These are phyloP conservation scores for Tuber umbilicatum DNA, from an alignment of 495 filamentous ascomycete species.

Conservation along the genomic window DNA sequence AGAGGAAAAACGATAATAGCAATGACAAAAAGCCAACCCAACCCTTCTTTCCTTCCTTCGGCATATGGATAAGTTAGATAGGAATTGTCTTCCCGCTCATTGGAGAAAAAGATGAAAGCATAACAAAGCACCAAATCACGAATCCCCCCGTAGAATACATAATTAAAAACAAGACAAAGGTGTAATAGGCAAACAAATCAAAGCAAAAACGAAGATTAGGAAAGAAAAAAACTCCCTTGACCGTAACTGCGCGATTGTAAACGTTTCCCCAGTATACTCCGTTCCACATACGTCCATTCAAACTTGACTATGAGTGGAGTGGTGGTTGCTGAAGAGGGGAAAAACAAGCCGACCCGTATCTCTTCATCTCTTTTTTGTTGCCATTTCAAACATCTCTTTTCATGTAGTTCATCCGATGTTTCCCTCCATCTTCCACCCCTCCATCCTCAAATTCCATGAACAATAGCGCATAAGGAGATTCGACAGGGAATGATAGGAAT, in stretches of 20 bases:
- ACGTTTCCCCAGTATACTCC: background rate
- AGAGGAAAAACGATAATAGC: background rate
- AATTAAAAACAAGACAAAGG: conserved; percentile 17
- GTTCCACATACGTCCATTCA: background rate
- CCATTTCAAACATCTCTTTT: conserved; percentile 1
- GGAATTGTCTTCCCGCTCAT: background rate
- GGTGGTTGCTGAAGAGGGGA: background rate
- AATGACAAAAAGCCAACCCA: conserved; percentile 2
- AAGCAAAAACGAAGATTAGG: background rate
- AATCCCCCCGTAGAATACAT: conserved; percentile 24
- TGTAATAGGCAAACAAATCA: conserved; percentile 5
- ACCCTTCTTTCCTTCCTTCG: background rate
- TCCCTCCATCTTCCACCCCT: background rate
- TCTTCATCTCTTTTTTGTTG: background rate
- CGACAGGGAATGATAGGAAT: background rate
- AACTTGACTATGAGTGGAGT: background rate
- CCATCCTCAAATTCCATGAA: conserved; percentile 2
- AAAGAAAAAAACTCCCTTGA: background rate
- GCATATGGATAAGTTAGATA: background rate
- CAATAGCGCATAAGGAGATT: background rate
- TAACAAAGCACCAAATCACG: conserved; percentile 11
- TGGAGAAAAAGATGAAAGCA: background rate
- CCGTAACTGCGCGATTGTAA: background rate
- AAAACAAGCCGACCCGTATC: background rate
- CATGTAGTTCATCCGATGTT: conserved; percentile 4